Evolutionary conservation across 768 basidiomycete species (phyloP).

Genomic region (Nevesoporus exiguus): DNA sequence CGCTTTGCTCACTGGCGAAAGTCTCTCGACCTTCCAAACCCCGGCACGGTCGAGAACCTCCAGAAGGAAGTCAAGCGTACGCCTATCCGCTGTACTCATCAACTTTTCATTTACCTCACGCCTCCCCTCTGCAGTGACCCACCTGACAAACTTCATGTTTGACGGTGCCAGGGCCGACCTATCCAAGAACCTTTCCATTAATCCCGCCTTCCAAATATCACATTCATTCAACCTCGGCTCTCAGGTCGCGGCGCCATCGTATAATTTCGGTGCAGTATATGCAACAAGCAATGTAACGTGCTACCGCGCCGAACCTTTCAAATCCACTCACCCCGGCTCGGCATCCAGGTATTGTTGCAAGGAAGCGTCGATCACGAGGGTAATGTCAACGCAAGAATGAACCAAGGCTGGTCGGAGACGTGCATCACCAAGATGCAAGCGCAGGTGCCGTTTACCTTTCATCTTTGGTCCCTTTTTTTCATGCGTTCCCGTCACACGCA

Average conservation of each 20-base stretch:
- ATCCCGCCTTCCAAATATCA: constrained; percentile 97
- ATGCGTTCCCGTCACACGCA: constrained; percentile 32
- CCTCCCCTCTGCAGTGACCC: constrained; percentile 58
- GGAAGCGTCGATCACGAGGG: constrained; percentile 94
- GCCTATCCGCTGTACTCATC: constrained; percentile 24
- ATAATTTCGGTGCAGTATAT: constrained; percentile 93
- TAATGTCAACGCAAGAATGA: constrained; percentile 81
- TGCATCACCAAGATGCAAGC: constrained; percentile 84
- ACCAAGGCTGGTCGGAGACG: constrained; percentile 79
- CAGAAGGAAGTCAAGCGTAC: constrained; percentile 90
- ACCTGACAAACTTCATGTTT: constrained; percentile 91
- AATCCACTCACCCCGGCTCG: constrained; percentile 18
- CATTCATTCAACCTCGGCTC: constrained; percentile 93
- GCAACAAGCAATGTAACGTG: constrained; percentile 70
- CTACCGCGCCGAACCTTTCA: constrained; percentile 11
- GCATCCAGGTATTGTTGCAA: constrained; percentile 80
- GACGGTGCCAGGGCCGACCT: constrained; percentile 97
- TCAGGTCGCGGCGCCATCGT: constrained; percentile 77
- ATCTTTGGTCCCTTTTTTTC: background rate
- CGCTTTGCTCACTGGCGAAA: constrained; percentile 81
- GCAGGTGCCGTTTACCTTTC: constrained; percentile 54
- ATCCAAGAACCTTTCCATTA: constrained; percentile 87
- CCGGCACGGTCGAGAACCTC: constrained; percentile 91
- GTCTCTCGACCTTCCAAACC: constrained; percentile 78
- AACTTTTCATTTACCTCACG: background rate